Conservation (phyloP, 1,284 basidiomycete genomes). For the Anthracocystis panici-leucophaei region DNA sequence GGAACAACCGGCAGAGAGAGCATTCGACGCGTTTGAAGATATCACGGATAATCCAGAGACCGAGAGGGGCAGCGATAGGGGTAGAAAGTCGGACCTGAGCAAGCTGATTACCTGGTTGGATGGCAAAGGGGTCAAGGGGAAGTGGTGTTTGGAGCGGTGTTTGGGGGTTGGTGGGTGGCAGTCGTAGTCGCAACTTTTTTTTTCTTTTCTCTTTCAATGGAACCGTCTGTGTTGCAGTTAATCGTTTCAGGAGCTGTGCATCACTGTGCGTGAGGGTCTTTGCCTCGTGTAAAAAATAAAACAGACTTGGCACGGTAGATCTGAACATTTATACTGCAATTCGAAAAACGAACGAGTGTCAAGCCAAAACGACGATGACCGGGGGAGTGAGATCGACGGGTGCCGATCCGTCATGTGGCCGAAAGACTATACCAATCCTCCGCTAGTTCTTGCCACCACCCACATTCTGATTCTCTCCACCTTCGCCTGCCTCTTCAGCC, state of each 20-base stretch:
- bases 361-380: no score
- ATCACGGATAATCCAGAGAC: conserved; percentile 49
- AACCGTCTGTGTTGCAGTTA: no score
- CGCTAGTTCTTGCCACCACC: conserved; percentile 35
- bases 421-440: no score
- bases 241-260: no score
- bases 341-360: no score
- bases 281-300: no score
- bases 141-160: conserved; percentile 17
- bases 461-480: conserved; percentile 52
- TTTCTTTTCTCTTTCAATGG: no score
- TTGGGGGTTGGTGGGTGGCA: conserved; percentile 43
- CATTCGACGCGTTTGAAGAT: conserved; percentile 38
- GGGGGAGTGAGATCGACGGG: no score
- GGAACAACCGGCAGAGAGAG: conserved; percentile 4
- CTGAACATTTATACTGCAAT: no score
- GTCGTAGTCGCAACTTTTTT: not conserved
- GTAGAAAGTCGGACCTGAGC: conserved; percentile 43
- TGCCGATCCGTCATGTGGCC: no score
- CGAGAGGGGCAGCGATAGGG: conserved; percentile 28
- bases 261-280: no score
- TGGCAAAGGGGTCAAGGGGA: conserved; percentile 26
- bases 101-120: conserved; percentile 43
- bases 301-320: no score
- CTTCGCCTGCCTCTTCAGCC: conserved; percentile 65